Base-by-base conservation (phyloP, 768 basidiomycete genomes). In the Boletus patriciae region DNA sequence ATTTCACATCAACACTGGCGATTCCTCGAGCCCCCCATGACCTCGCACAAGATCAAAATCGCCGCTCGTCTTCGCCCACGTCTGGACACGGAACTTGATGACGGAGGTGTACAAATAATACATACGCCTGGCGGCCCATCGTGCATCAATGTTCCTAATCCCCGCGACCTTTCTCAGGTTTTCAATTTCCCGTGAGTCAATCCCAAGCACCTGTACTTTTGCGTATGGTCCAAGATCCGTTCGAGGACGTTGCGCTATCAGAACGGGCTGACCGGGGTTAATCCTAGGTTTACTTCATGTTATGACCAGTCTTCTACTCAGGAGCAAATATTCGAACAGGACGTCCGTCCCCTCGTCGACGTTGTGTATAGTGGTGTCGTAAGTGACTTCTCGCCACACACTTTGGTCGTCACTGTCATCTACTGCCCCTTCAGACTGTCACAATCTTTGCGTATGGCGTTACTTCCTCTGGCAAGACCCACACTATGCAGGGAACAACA, bases 381-480 rank as follows among this genome's bases (percentile, higher is more conserved):
- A 63, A 62, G 88, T 74, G 34, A 7, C 37, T 9, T 31, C 21
- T 44, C 11, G 8, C 29, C 19, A 23, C 16, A 8, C 23, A 16
- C 15, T 23, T 19, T 23, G 29, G 13, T 47, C 27, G 25, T 49
- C 29, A n/a, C 9, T 15, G 19, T 46, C 27, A 12, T 31, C 44
- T 36, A 15, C 34, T 25, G 7, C 33, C 25, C 11, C 25, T 49
- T 46, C 19, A 92, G 89, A 92, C 88, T 0, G 85, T 92, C 4
- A 94, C 92, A 11, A 85, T 94, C 16, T 94, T 94, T 61, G 90
- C 91, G 1, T 94, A 94, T 71, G 93, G 93, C 8, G 92, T 94
- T 13, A 94, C 92, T 11, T 92, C 90, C 2, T 92, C 89, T 6
- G 93, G 92, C 18, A 94, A 94, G 77, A 95, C 92, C 0, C 84